Percentiles rank a stretch among this genome's conserved stretches.
Evolutionary conservation across 108 stramenopile species (phyloP).

Genomic region (Skeletonema grethae): DNA sequence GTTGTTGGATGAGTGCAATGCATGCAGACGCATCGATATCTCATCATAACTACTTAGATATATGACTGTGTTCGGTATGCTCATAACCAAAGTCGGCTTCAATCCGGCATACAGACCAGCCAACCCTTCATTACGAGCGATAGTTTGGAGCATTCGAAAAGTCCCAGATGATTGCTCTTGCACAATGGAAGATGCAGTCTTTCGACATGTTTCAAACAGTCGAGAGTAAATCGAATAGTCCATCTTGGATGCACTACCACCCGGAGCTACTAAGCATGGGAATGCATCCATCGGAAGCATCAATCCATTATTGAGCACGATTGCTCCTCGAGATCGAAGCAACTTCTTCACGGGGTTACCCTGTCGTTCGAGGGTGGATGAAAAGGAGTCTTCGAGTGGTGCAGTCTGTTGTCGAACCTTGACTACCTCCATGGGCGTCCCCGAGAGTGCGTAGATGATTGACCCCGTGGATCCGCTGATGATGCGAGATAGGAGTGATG

Average conservation of each 20-base stretch:
- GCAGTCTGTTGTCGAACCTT: slow-evolving; percentile 70
- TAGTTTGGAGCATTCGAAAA: slow-evolving; percentile 52
- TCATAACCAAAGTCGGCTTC: slow-evolving; percentile 76
- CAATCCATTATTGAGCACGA: slow-evolving; percentile 63
- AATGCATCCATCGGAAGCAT: slow-evolving; percentile 48
- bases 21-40: slow-evolving; percentile 26
- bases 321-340: slow-evolving; percentile 53
- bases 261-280: slow-evolving; percentile 41
- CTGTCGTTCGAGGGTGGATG: background rate
- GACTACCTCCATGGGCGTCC: slow-evolving; percentile 78
- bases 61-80: slow-evolving; percentile 86
- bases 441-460: slow-evolving; percentile 56
- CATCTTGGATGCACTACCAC: slow-evolving; percentile 12
- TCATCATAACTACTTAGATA: slow-evolving; percentile 93
- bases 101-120: slow-evolving; percentile 84
- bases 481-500: slow-evolving; percentile 37
- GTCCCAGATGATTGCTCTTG: slow-evolving; percentile 31
- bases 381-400: slow-evolving; percentile 6
- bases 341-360: background rate
- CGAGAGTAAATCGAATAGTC: slow-evolving; percentile 19
- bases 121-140: slow-evolving; percentile 67
- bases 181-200: background rate
- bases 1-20: background rate
- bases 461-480: slow-evolving; percentile 71
- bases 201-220: slow-evolving; percentile 23